Conservation (phyloP, 441 rosid genomes). For the Jatropha podagrica region DNA sequence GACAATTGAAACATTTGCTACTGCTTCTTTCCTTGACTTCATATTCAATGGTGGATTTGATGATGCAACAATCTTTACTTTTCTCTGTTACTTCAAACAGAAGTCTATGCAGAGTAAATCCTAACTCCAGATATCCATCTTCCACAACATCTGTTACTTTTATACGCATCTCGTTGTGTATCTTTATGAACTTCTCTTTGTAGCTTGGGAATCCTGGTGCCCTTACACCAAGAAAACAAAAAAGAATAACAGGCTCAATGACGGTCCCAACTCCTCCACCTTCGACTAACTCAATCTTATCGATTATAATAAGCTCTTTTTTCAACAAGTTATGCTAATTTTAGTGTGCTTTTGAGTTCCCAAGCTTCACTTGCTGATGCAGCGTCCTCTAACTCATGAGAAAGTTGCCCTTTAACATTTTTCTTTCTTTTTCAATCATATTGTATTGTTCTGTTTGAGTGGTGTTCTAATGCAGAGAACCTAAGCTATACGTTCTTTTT, state of each 20-base stretch:
- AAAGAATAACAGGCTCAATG: neutral
- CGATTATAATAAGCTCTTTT: neutral
- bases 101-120: neutral
- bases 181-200: neutral
- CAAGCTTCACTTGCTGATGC: slow-evolving; percentile 8
- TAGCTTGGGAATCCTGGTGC: neutral
- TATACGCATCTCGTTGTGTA: neutral
- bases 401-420: neutral
- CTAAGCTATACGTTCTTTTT: neutral
- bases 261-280: slow-evolving; percentile 18
- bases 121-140: neutral
- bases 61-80: neutral
- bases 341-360: neutral
- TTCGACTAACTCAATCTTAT: slow-evolving; percentile 1
- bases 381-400: neutral
- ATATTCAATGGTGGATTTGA: slow-evolving; percentile 3
- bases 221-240: neutral
- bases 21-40: slow-evolving; percentile 2
- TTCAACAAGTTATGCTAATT: neutral
- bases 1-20: neutral
- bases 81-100: slow-evolving; percentile 1
- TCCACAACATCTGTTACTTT: slow-evolving; percentile 10
- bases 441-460: neutral
- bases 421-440: neutral
- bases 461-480: neutral